Conservation (phyloP, 2,329 filamentous ascomycete genomes). For the Xylariaceae sp. region DNA sequence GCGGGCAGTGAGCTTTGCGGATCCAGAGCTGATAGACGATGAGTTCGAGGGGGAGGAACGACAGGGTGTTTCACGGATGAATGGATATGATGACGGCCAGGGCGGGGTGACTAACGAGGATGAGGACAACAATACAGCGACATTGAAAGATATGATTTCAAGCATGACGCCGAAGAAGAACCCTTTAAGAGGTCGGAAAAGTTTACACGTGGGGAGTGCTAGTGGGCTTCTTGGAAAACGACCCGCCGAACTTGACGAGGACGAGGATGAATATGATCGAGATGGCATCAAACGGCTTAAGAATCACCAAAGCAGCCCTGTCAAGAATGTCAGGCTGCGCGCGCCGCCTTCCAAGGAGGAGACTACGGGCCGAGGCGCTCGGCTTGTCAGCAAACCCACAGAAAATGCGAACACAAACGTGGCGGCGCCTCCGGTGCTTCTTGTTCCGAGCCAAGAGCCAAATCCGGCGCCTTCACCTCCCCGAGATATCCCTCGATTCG, state of each 20-base stretch:
- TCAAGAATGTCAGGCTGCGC: constrained; percentile 67
- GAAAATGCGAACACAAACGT: constrained; percentile 34
- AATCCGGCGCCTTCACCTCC: constrained; percentile 46
- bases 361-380: constrained; percentile 52
- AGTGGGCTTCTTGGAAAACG: constrained; percentile 69
- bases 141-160: constrained; percentile 71
- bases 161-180: constrained; percentile 73
- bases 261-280: constrained; percentile 51
- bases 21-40: constrained; percentile 56
- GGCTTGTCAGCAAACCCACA: constrained; percentile 43
- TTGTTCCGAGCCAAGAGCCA: constrained; percentile 43
- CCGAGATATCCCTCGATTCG: constrained; percentile 50
- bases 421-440: constrained; percentile 37
- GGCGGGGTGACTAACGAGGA: constrained; percentile 48
- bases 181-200: constrained; percentile 62
- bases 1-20: constrained; percentile 56
- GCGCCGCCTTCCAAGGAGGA: constrained; percentile 64
- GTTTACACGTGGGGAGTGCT: constrained; percentile 69
- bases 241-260: constrained; percentile 63
- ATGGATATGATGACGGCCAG: constrained; percentile 52
- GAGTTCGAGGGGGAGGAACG: constrained; percentile 59
- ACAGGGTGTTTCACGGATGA: constrained; percentile 56
- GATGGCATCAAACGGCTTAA: constrained; percentile 65
- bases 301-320: constrained; percentile 66
- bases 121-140: constrained; percentile 59